These are phyloP conservation scores for Cladosporium sp. DNA, from an alignment of 2,329 filamentous ascomycete species.

Conservation along the genomic window DNA sequence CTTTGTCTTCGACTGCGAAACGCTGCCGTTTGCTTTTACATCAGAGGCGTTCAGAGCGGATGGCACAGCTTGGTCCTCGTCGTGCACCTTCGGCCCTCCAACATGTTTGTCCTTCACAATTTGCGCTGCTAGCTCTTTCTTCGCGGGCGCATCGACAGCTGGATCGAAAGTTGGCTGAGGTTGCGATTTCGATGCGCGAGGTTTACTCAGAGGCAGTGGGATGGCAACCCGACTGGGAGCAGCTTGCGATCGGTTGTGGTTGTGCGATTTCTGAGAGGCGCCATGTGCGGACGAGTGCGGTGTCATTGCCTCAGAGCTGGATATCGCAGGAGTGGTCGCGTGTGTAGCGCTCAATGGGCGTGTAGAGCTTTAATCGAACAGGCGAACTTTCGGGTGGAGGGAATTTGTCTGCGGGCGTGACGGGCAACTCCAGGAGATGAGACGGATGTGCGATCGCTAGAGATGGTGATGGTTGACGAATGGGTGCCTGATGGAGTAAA, in stretches of 20 bases:
- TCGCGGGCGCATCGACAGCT: neutral
- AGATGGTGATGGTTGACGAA: neutral
- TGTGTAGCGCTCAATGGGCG: neutral
- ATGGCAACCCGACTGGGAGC: slow-evolving; percentile 26
- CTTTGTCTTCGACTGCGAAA: neutral
- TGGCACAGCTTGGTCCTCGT: neutral
- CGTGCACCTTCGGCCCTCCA: neutral
- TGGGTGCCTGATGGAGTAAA: neutral
- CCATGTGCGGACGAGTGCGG: slow-evolving; percentile 15
- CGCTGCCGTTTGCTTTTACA: neutral
- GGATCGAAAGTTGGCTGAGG: neutral
- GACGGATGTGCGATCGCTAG: neutral
- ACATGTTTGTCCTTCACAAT: neutral
- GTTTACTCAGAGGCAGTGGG: slow-evolving; percentile 27
- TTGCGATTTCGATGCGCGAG: slow-evolving; percentile 17
- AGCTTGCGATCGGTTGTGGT: slow-evolving; percentile 17
- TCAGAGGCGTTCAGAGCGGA: neutral
- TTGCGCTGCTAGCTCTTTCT: neutral
- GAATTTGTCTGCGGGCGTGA: neutral
- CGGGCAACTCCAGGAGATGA: slow-evolving; percentile 21
- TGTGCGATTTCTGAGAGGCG: slow-evolving; percentile 13
- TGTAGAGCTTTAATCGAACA: neutral
- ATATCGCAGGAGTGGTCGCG: neutral
- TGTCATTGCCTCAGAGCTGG: slow-evolving; percentile 18
- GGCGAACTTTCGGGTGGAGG: slow-evolving; percentile 3